These are phyloP conservation scores for Erodium maritimum DNA, from an alignment of 345 rosid genomes.

Conservation along the genomic window DNA sequence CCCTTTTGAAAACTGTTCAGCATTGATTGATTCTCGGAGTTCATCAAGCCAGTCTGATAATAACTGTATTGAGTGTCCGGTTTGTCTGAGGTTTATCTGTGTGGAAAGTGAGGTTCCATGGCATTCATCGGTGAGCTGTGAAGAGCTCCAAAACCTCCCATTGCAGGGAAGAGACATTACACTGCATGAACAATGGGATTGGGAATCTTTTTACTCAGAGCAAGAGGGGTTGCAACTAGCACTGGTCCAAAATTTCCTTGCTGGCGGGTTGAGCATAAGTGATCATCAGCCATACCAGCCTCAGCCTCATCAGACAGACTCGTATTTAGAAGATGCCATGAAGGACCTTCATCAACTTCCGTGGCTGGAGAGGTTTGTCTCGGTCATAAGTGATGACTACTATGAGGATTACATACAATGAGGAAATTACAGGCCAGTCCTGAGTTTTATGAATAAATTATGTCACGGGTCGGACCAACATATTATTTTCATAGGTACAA, in stretches of 20 bases:
- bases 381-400: constrained; percentile 90
- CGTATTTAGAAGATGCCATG: constrained; percentile 65
- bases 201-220: constrained; percentile 91
- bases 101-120: constrained; percentile 85
- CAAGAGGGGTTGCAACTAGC: constrained; percentile 93
- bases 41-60: constrained; percentile 66
- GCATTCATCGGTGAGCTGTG: constrained; percentile 88
- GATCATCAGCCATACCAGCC: constrained; percentile 83
- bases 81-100: constrained; percentile 80
- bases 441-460: too few relatives aligned
- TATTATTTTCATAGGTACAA: too few relatives aligned
- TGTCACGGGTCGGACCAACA: too few relatives aligned
- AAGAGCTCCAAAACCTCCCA: constrained; percentile 76
- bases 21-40: constrained; percentile 61
- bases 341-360: constrained; percentile 96
- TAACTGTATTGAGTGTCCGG: constrained; percentile 70
- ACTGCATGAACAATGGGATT: constrained; percentile 93
- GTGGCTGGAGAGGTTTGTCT: constrained; percentile 97
- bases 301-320: constrained; percentile 77
- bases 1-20: constrained; percentile 75
- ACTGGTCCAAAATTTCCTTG: constrained; percentile 79
- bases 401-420: constrained; percentile 70
- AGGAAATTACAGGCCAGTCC: constrained; percentile 9
- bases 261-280: constrained; percentile 86
- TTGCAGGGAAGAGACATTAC: constrained; percentile 75